Evolutionary conservation across 2,329 filamentous ascomycete species (phyloP).

Genomic region (Dactylella cylindrospora): DNA sequence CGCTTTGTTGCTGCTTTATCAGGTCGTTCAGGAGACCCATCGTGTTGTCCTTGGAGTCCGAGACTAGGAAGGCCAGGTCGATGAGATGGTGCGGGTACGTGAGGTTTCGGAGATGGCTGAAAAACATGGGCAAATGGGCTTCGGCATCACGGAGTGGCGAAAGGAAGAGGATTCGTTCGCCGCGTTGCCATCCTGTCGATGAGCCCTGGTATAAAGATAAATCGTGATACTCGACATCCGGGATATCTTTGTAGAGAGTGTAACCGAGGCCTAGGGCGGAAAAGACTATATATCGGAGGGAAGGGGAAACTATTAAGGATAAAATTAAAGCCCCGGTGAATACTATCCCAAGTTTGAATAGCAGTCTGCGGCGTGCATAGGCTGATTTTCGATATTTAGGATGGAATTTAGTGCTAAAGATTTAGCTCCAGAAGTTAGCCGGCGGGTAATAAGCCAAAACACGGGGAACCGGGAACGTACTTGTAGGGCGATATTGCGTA

Average conservation of each 20-base stretch:
- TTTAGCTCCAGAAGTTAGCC: slow-evolving; percentile 14
- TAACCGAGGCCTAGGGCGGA: slow-evolving; percentile 36
- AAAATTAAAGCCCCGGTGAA: slow-evolving; percentile 15
- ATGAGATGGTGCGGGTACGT: slow-evolving; percentile 97
- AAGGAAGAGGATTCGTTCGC: slow-evolving; percentile 91
- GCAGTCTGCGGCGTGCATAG: slow-evolving; percentile 27
- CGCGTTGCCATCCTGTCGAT: slow-evolving; percentile 89
- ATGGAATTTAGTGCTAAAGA: slow-evolving; percentile 33
- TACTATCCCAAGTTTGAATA: slow-evolving; percentile 17
- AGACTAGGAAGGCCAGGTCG: slow-evolving; percentile 93
- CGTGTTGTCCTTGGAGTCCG: slow-evolving; percentile 93
- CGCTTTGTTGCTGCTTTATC: slow-evolving; percentile 75
- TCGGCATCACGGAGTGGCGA: slow-evolving; percentile 92
- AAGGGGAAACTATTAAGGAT: slow-evolving; percentile 31
- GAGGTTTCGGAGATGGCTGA: slow-evolving; percentile 92
- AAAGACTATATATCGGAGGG: slow-evolving; percentile 24
- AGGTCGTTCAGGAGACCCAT: slow-evolving; percentile 72
- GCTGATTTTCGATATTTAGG: slow-evolving; percentile 32
- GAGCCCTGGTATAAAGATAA: slow-evolving; percentile 87
- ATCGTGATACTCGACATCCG: slow-evolving; percentile 94
- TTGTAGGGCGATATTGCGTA: slow-evolving; percentile 38
- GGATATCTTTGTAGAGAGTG: slow-evolving; percentile 57
- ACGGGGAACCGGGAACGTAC: slow-evolving; percentile 13
- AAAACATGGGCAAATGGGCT: slow-evolving; percentile 94
- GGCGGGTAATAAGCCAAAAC: not conserved